phyloP scores from a whole-genome alignment of 768 basidiomycete species.

The Psilocybe cyanescens region DNA sequence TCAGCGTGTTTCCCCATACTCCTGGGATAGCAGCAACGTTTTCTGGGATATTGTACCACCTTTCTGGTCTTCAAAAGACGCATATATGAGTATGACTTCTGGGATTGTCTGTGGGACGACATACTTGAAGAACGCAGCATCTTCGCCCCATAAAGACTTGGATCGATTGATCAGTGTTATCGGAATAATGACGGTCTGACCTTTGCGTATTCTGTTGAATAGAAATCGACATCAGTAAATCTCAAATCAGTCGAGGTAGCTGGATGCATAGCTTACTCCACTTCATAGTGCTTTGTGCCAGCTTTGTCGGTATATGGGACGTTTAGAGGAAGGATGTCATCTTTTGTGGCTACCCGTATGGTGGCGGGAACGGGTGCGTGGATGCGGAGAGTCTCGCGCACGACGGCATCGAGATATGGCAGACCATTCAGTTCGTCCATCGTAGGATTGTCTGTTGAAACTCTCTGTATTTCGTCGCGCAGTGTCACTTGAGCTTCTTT shows the following conservation, averaged over 20 bases:
- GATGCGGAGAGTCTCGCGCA: constrained; percentile 61
- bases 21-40: constrained; percentile 48
- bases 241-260: neutral
- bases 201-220: constrained; percentile 39
- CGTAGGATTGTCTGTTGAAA: constrained; percentile 57
- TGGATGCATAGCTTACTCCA: constrained; percentile 34
- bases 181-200: constrained; percentile 48
- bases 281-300: constrained; percentile 39
- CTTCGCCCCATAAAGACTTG: constrained; percentile 61
- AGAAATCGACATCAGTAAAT: neutral
- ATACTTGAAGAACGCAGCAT: constrained; percentile 62
- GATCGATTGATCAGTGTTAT: constrained; percentile 55
- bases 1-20: constrained; percentile 53
- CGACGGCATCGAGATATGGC: constrained; percentile 67
- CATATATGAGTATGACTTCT: neutral
- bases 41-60: constrained; percentile 56
- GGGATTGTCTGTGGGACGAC: neutral
- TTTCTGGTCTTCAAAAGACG: constrained; percentile 54
- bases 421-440: constrained; percentile 72
- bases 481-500: constrained; percentile 56
- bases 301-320: constrained; percentile 48
- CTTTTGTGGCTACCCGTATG: constrained; percentile 45
- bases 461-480: constrained; percentile 54
- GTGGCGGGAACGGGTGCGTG: constrained; percentile 54
- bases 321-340: constrained; percentile 55